These are phyloP conservation scores for Botryotinia narcissicola DNA, from an alignment of 2,329 filamentous ascomycete species.

Conservation along the genomic window DNA sequence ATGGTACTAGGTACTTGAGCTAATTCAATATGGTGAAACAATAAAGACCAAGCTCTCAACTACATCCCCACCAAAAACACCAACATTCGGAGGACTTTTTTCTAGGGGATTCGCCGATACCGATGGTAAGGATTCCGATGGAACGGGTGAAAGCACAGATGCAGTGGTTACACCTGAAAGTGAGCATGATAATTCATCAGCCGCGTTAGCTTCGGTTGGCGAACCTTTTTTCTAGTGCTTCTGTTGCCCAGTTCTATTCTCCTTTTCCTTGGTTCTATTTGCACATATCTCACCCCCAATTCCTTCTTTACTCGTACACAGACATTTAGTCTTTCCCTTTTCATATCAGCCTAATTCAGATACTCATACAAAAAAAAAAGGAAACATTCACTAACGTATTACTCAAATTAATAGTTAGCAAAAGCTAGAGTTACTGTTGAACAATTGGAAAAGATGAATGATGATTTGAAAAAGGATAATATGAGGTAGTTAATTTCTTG, in stretches of 20 bases:
- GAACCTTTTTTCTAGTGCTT: conserved; percentile 34
- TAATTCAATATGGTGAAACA: conserved; percentile 39
- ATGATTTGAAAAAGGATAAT: conserved; percentile 55
- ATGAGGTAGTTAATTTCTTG: conserved; percentile 40
- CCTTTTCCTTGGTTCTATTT: neutral
- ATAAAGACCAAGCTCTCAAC: conserved; percentile 38
- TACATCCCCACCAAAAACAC: conserved; percentile 42
- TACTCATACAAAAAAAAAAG: neutral
- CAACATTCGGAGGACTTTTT: conserved; percentile 45
- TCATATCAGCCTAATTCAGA: neutral
- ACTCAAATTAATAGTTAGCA: conserved; percentile 34
- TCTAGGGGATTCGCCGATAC: conserved; percentile 52
- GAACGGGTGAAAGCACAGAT: conserved; percentile 24
- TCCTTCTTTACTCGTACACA: neutral
- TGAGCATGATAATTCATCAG: conserved; percentile 60
- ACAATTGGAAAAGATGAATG: conserved; percentile 51
- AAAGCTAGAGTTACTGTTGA: conserved; percentile 37
- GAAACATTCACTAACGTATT: conserved; percentile 25
- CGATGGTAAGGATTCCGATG: conserved; percentile 37
- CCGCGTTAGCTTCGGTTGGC: conserved; percentile 66
- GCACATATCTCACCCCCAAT: neutral
- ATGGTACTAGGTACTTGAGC: conserved; percentile 8
- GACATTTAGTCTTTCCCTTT: neutral
- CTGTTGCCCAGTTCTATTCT: conserved; percentile 22
- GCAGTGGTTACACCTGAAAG: conserved; percentile 51